Evolutionary conservation across 805 yeast genomes (phyloP), one percentile per base, ranked within the genome.

Genomic region (Gaillardinia entomophila): DNA sequence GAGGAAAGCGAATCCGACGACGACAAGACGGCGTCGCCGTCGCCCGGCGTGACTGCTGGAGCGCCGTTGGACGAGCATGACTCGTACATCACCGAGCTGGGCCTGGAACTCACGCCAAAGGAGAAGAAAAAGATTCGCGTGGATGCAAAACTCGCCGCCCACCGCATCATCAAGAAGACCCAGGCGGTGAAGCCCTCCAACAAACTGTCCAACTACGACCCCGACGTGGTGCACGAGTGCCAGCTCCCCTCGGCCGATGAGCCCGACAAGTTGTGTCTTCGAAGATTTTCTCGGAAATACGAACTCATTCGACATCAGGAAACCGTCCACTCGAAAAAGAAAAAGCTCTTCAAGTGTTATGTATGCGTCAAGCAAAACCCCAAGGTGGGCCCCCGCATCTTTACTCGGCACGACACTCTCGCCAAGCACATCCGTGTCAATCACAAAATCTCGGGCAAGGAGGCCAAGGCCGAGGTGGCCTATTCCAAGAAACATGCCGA

Each of bases 221-320:
- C 72, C 1, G 72, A 66, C 37, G 71, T 66, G 7, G 57, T 63
- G 3, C 72, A 66, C 39, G 72, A 66, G 42, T 66, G 72, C 43
- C 71, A 62, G 37, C 49, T 66, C 23, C 65, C 71, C 3, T 60
- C 68, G 2, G 61, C 70, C 4, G 72, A 65, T 32, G 70, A 62
- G 29, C 64, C 68, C 3, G 50, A 54, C 24, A 56, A 56, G 39
- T 38, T 60, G 31, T 66, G 72, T 36, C 49, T 63, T 38, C 60
- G 72, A 29, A 48, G 71, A 18, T 66, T 66, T 40, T 62, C 70
- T 15, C 49, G 72, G 32, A 95, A 96, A 13, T 90, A 90, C 54
- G 98, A 90, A 63, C 68, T 90, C 50, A 82, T 89, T 16, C 76
- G 98, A 48, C 98, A 90, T 58, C 96, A 90, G 57, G 95, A 90